Conservation (phyloP, 257 asterid species). For the Nicotiana paniculata region DNA sequence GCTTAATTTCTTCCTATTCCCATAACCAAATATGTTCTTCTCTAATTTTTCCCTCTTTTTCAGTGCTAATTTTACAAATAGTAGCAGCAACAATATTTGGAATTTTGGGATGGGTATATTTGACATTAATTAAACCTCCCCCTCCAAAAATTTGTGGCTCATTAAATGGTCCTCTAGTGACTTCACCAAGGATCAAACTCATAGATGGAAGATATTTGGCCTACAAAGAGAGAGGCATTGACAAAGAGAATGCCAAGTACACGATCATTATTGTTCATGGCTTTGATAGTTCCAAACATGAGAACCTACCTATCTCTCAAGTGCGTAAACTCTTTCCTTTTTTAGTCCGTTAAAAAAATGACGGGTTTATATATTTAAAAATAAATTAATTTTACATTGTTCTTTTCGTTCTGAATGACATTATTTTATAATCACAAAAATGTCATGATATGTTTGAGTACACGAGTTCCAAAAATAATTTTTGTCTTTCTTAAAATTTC, state of each 20-base stretch:
- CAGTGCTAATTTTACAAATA: constrained; percentile 45
- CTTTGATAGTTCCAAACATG: constrained; percentile 55
- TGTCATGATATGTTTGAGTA: no score
- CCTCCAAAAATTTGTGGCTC: constrained; percentile 61
- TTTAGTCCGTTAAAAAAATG: neutral
- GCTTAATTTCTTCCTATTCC: neutral
- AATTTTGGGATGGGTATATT: constrained; percentile 46
- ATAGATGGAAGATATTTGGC: constrained; percentile 71
- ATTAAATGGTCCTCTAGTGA: constrained; percentile 64
- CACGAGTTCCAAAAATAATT: no score
- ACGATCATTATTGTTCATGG: constrained; percentile 60
- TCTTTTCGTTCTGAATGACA: neutral
- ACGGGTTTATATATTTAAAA: no score
- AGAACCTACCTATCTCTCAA: constrained; percentile 40
- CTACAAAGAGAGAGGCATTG: constrained; percentile 57
- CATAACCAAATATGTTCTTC: no score
- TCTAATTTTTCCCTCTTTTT: neutral
- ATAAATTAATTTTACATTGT: neutral
- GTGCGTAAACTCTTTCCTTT: constrained; percentile 20
- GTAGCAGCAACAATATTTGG: constrained; percentile 35
- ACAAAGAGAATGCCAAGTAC: constrained; percentile 53
- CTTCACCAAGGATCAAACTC: constrained; percentile 56
- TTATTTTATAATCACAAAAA: no score
- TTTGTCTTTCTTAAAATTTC: no score
- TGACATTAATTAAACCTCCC: constrained; percentile 45